Evolutionary conservation across 306 rosid genomes (phyloP).

Genomic region (Alnus glutinosa): DNA sequence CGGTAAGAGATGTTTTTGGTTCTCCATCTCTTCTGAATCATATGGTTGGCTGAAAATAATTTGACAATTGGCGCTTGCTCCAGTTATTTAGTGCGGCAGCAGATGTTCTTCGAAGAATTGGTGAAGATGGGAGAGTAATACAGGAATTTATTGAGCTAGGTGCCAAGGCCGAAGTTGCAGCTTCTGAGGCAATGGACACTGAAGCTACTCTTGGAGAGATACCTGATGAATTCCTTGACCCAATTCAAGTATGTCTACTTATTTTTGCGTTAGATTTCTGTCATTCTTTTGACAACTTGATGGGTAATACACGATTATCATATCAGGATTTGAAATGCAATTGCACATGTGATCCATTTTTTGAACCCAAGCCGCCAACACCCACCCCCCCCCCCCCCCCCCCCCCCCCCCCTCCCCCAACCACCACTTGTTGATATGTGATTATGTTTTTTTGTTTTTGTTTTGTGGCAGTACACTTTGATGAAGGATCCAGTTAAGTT

Average conservation of each 20-base stretch:
- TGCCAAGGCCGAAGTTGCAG: constrained; percentile 85
- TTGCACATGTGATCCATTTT: neutral
- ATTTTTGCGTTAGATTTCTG: neutral
- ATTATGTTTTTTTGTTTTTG: neutral
- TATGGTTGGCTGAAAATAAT: constrained; percentile 17
- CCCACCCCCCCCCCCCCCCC: no score
- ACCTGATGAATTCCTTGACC: constrained; percentile 99
- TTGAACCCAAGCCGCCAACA: neutral
- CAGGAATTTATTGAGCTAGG: constrained; percentile 82
- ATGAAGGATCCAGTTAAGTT: constrained; percentile 99
- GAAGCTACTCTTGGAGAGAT: constrained; percentile 96
- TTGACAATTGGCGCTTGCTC: constrained; percentile 28
- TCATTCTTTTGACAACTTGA: neutral
- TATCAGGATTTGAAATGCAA: neutral
- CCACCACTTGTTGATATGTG: neutral
- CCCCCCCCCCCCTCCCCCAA: neutral
- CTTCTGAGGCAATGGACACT: constrained; percentile 89
- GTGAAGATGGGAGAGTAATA: constrained; percentile 83
- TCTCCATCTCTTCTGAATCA: constrained; percentile 8
- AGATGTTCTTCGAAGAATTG: constrained; percentile 75
- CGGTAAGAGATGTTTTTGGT: constrained; percentile 2
- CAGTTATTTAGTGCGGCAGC: constrained; percentile 96
- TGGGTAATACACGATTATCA: neutral
- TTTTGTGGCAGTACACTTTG: constrained; percentile 74
- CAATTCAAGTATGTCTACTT: constrained; percentile 73